A percentile compares a stretch with the other conserved stretches of the same genome.
Conservation (phyloP, 192 early-diverging fungal species). For the Cladochytrium replicatum region DNA sequence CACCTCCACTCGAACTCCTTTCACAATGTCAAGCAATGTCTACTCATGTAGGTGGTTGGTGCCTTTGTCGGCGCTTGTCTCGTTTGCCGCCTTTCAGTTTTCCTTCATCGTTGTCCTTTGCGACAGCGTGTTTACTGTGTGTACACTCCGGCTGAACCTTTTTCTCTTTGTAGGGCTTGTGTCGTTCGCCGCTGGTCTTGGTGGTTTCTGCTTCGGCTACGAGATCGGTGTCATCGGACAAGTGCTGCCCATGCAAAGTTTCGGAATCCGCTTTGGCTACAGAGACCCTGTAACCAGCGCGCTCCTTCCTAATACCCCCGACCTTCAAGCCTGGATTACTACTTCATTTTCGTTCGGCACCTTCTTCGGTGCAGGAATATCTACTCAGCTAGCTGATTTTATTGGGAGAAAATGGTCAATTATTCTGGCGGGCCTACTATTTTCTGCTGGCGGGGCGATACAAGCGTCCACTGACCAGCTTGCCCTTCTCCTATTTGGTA, state of each 20-base stretch:
- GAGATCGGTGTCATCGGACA: slow-evolving; percentile 37
- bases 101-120: too few relatives aligned
- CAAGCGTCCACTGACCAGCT: slow-evolving; percentile 52
- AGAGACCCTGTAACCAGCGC: background rate
- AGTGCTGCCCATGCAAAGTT: slow-evolving; percentile 27
- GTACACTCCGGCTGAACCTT: too few relatives aligned
- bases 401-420: slow-evolving; percentile 10
- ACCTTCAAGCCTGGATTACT: slow-evolving; percentile 7
- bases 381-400: slow-evolving; percentile 6
- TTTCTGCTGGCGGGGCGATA: slow-evolving; percentile 62
- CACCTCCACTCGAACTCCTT: too few relatives aligned
- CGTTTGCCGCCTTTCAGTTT: too few relatives aligned
- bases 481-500: slow-evolving; percentile 61
- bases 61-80: too few relatives aligned
- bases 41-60: too few relatives aligned
- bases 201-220: slow-evolving; percentile 36
- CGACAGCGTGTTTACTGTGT: too few relatives aligned
- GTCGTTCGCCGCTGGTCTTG: slow-evolving; percentile 32
- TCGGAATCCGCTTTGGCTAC: slow-evolving; percentile 19
- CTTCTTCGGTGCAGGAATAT: slow-evolving; percentile 7
- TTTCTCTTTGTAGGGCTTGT: too few relatives aligned
- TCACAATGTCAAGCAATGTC: too few relatives aligned
- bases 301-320: too few relatives aligned
- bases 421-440: slow-evolving; percentile 37
- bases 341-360: slow-evolving; percentile 9